Conservation (phyloP, 73 alveolate genomes). For the Paramecium bursaria region DNA sequence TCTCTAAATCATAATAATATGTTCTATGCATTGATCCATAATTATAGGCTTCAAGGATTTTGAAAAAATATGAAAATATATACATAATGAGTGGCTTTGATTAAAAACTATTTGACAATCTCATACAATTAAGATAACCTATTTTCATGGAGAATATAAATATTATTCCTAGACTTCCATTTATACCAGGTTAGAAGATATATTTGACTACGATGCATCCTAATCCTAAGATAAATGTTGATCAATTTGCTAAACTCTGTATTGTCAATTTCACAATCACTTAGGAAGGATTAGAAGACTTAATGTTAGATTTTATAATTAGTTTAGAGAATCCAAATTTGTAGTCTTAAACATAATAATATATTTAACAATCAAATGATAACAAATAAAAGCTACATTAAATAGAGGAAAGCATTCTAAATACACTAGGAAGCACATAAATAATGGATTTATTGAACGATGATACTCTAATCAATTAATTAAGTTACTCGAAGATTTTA, state of each 20-base stretch:
- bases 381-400: constrained; percentile 33
- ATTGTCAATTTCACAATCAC: constrained; percentile 73
- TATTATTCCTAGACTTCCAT: not conserved
- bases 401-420: constrained; percentile 66
- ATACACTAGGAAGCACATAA: constrained; percentile 30
- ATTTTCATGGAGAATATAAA: constrained; percentile 48
- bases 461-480: constrained; percentile 79
- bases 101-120: constrained; percentile 83
- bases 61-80: not conserved
- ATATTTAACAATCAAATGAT: constrained; percentile 66
- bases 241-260: constrained; percentile 29
- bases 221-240: constrained; percentile 28
- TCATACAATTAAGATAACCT: constrained; percentile 9
- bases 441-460: constrained; percentile 80
- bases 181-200: constrained; percentile 10
- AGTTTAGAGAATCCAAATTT: constrained; percentile 72
- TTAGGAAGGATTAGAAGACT: constrained; percentile 76
- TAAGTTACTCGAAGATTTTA: constrained; percentile 84
- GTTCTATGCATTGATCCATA: constrained; percentile 99
- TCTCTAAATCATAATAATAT: constrained; percentile 93
- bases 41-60: not conserved
- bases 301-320: constrained; percentile 67
- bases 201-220: constrained; percentile 51
- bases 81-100: constrained; percentile 31
- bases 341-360: constrained; percentile 72